Conservation (phyloP, 495 filamentous ascomycete species). For the Neurospora sublineolata region DNA sequence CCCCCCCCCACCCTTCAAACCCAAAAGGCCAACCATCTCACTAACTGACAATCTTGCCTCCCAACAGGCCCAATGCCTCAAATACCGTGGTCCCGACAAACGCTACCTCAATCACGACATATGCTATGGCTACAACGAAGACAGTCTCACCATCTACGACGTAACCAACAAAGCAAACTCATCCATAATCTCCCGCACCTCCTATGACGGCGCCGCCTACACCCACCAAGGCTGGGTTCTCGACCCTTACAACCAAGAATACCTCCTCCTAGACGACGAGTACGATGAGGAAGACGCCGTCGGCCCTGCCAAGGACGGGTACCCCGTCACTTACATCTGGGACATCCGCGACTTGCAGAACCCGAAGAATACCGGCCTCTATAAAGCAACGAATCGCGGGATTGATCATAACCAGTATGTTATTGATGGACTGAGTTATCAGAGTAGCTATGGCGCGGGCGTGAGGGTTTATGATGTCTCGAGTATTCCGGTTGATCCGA, state of each 20-base stretch:
- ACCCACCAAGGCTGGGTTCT: slow-evolving; percentile 53
- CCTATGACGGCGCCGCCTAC: slow-evolving; percentile 46
- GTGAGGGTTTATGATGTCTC: slow-evolving; percentile 46
- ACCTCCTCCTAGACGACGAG: slow-evolving; percentile 50
- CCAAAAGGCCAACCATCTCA: not conserved
- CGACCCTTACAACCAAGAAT: slow-evolving; percentile 38
- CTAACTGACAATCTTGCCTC: not conserved
- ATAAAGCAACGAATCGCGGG: slow-evolving; percentile 33
- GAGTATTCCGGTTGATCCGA: slow-evolving; percentile 41
- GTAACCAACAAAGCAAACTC: slow-evolving; percentile 42
- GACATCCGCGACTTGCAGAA: slow-evolving; percentile 39
- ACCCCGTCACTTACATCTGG: slow-evolving; percentile 46
- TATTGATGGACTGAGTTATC: slow-evolving; percentile 40
- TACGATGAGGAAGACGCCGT: slow-evolving; percentile 41
- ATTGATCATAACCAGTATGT: slow-evolving; percentile 57
- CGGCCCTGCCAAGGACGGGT: slow-evolving; percentile 33
- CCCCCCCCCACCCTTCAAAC: not conserved
- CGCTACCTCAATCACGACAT: slow-evolving; percentile 44
- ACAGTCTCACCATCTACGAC: slow-evolving; percentile 41
- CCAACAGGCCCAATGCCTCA: slow-evolving; percentile 39
- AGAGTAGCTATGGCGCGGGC: slow-evolving; percentile 49
- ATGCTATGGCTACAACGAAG: slow-evolving; percentile 50
- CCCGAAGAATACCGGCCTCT: slow-evolving; percentile 45
- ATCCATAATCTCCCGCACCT: slow-evolving; percentile 41
- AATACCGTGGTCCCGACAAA: slow-evolving; percentile 45